Percentiles rank a stretch among this genome's conserved stretches.
phyloP scores from a whole-genome alignment of 805 yeast genomes.

The Candida insectorum region DNA sequence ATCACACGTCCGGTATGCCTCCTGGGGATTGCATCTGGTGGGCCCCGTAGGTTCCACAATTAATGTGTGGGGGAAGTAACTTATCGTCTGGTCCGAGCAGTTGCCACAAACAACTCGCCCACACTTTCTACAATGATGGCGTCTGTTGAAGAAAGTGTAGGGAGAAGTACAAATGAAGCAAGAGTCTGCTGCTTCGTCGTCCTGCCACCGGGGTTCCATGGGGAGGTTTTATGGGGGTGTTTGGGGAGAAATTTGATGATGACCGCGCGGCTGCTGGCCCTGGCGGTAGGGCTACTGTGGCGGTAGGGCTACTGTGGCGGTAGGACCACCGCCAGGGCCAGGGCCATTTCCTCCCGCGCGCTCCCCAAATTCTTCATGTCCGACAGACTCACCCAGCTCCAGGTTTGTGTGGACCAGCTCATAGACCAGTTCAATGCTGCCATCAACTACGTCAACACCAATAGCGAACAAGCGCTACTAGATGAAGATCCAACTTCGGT shows the following conservation, averaged over 20 bases:
- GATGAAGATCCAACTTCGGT: conserved; percentile 67
- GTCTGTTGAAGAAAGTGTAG: conserved; percentile 62
- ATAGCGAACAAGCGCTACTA: conserved; percentile 34
- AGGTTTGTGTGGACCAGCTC: conserved; percentile 79
- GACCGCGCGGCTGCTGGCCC: too few species aligned
- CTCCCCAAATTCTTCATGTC: too few species aligned
- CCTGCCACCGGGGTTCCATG: conserved; percentile 60
- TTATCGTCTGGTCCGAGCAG: conserved; percentile 55
- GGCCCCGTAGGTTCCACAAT: conserved; percentile 55
- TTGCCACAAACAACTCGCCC: conserved; percentile 74
- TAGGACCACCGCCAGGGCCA: too few species aligned
- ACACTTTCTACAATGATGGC: conserved; percentile 83
- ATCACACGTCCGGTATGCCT: conserved; percentile 72
- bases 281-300: too few species aligned
- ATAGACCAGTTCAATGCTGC: conserved; percentile 80
- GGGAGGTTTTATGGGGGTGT: too few species aligned
- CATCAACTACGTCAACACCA: conserved; percentile 57
- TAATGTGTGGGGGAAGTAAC: conserved; percentile 57
- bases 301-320: too few species aligned
- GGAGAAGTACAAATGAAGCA: conserved; percentile 54
- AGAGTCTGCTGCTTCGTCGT: conserved; percentile 48
- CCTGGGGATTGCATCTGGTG: conserved; percentile 47
- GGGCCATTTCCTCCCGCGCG: too few species aligned
- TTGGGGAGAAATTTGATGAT: too few species aligned
- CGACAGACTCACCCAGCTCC: conserved; percentile 87